phyloP scores from a whole-genome alignment of 306 rosid species.

The Spatholobus suberectus region DNA sequence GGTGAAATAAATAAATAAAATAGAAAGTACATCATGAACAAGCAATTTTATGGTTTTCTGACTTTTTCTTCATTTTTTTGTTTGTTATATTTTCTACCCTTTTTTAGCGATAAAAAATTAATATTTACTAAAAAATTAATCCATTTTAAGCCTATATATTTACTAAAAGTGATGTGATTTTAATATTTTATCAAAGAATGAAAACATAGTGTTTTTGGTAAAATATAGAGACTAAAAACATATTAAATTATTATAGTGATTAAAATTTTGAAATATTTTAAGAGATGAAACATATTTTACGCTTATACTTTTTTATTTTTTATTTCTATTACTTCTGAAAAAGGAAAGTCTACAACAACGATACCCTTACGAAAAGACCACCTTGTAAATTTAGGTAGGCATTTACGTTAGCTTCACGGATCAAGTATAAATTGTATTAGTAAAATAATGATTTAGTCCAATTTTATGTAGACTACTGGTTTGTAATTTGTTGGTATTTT shows the following conservation, averaged over 20 bases:
- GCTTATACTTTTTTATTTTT: background rate
- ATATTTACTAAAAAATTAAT: too few relatives aligned
- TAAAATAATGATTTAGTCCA: background rate
- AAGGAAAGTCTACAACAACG: background rate
- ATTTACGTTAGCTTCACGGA: background rate
- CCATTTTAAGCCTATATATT: too few relatives aligned
- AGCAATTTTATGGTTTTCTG: background rate
- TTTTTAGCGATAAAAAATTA: too few relatives aligned
- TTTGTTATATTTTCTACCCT: background rate
- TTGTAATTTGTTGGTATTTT: background rate
- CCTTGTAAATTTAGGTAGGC: background rate
- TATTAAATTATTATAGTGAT: too few relatives aligned
- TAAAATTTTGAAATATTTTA: too few relatives aligned
- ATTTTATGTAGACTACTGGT: background rate
- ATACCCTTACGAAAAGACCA: background rate
- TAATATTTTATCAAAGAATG: too few relatives aligned
- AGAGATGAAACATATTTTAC: too few relatives aligned
- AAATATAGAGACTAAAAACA: too few relatives aligned
- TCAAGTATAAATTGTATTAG: background rate
- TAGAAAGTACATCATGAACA: background rate
- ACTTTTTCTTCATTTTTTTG: background rate
- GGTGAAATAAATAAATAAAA: background rate
- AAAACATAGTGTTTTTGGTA: too few relatives aligned
- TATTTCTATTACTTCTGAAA: background rate
- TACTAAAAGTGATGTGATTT: too few relatives aligned